A percentile compares a stretch with the other conserved stretches of the same genome.
These are phyloP conservation scores for Aegle marmelos DNA, from an alignment of 345 rosid species.

Conservation along the genomic window DNA sequence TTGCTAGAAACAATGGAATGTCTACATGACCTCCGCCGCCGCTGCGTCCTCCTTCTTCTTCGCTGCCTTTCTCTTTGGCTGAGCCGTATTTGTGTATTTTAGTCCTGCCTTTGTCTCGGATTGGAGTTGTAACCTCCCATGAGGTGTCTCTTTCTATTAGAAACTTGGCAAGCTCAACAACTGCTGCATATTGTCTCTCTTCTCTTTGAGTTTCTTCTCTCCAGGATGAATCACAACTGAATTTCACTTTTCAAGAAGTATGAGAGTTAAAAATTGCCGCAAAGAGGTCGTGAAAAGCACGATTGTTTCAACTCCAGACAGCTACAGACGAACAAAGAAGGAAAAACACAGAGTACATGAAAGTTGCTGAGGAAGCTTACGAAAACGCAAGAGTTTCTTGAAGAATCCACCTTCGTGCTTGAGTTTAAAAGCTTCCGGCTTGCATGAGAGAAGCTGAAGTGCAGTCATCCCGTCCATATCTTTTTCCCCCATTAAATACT, in stretches of 20 bases:
- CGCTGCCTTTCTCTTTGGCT: background rate
- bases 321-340: background rate
- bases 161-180: conserved; percentile 14
- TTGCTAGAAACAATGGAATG: background rate
- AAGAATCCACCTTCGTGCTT: background rate
- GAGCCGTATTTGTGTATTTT: conserved; percentile 11
- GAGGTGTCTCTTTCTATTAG: conserved; percentile 20
- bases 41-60: background rate
- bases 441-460: conserved; percentile 20
- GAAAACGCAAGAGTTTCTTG: background rate
- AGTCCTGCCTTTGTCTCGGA: background rate
- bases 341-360: background rate
- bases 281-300: too few species aligned
- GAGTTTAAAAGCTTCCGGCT: conserved; percentile 3
- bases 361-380: background rate
- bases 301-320: too few species aligned
- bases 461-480: conserved; percentile 7
- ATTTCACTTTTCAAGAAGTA: background rate
- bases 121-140: background rate
- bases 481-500: background rate
- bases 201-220: background rate
- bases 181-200: background rate
- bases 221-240: background rate
- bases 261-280: background rate
- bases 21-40: background rate